Conservation (phyloP, 129 eudicot genomes). For the Calendula officinalis region DNA sequence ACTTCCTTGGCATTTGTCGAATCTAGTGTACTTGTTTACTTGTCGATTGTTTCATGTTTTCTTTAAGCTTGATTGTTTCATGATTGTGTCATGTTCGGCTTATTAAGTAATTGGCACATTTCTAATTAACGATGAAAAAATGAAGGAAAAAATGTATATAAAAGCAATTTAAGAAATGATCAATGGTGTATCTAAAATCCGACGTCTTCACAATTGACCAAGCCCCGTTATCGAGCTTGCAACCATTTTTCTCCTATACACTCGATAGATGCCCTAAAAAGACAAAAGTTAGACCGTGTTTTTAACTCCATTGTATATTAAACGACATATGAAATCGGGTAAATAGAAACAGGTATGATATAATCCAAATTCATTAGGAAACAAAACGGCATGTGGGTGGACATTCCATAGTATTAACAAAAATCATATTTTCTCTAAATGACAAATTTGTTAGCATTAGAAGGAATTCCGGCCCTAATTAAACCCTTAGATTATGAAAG, state of each 20-base stretch:
- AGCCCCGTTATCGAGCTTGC: neutral
- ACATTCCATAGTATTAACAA: constrained; percentile 13
- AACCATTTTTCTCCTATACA: neutral
- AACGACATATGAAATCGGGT: constrained; percentile 6
- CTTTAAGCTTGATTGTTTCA: constrained; percentile 25
- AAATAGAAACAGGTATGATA: constrained; percentile 23
- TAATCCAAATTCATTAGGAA: constrained; percentile 33
- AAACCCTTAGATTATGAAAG: constrained; percentile 12
- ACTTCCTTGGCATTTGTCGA: constrained; percentile 45
- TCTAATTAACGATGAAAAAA: neutral
- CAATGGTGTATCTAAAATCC: neutral
- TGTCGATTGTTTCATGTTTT: constrained; percentile 39
- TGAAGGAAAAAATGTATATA: neutral
- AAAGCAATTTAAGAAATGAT: neutral
- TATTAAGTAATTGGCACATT: neutral
- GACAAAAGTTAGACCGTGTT: constrained; percentile 13
- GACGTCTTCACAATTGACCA: neutral
- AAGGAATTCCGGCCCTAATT: constrained; percentile 10
- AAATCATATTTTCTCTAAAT: constrained; percentile 14
- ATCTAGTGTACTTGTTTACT: constrained; percentile 38
- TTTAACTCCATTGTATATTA: constrained; percentile 13
- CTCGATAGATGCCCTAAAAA: neutral
- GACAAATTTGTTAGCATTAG: constrained; percentile 25
- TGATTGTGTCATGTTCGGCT: constrained; percentile 25
- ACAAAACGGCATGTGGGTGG: constrained; percentile 39